A percentile compares a stretch with the other conserved stretches of the same genome.
phyloP scores from a whole-genome alignment of 75 land plant species.

The Selaginella moellendorffii region DNA sequence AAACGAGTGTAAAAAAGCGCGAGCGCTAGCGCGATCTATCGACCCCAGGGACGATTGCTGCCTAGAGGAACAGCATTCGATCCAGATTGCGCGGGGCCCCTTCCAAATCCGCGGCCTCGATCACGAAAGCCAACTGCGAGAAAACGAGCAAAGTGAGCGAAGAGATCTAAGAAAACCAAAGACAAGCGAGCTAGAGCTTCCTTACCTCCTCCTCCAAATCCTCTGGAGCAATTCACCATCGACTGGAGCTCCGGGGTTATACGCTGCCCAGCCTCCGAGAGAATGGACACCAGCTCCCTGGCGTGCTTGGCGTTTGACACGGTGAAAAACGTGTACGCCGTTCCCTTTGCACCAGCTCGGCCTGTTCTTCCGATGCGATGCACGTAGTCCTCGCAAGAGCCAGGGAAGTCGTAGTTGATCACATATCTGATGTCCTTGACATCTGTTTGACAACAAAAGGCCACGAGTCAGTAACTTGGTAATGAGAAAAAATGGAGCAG shows the following conservation, averaged over 20 bases:
- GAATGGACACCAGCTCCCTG: conserved; percentile 65
- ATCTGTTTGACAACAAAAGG: conserved; percentile 52
- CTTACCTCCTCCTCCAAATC: conserved; percentile 13
- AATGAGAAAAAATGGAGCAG: too few relatives aligned
- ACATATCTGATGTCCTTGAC: conserved; percentile 97
- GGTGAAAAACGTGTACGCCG: conserved; percentile 92
- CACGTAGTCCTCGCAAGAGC: conserved; percentile 95
- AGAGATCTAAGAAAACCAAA: too few relatives aligned
- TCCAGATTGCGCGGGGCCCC: too few relatives aligned
- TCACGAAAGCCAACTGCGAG: neutral
- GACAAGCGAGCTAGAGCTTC: too few relatives aligned
- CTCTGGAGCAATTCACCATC: conserved; percentile 37
- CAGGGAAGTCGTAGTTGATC: conserved; percentile 98
- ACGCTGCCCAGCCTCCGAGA: conserved; percentile 85
- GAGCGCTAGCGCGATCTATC: neutral
- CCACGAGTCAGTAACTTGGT: too few relatives aligned
- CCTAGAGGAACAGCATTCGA: neutral
- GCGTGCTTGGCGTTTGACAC: conserved; percentile 96
- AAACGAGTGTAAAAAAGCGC: too few relatives aligned
- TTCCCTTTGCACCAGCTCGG: conserved; percentile 95
- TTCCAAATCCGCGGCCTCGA: neutral
- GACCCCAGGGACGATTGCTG: neutral
- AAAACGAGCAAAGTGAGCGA: neutral
- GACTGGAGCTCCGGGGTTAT: conserved; percentile 52
- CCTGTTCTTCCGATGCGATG: conserved; percentile 98